Evolutionary conservation across 257 asterid species (phyloP).

Genomic region (Scutellaria baicalensis): DNA sequence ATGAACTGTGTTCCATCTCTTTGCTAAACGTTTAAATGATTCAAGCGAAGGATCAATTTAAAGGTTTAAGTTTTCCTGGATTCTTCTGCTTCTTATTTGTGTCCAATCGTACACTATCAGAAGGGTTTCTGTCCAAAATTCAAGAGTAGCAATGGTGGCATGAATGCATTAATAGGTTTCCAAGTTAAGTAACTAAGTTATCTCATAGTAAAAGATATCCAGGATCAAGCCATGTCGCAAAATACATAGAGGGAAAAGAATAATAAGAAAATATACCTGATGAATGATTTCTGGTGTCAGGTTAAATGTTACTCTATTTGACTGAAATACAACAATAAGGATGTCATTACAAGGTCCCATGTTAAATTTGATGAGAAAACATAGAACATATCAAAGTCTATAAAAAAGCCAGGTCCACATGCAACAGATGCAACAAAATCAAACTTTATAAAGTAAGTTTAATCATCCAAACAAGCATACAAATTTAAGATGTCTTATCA

Average conservation of each 20-base stretch:
- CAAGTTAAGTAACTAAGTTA: neutral
- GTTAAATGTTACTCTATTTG: constrained; percentile 93
- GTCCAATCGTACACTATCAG: neutral
- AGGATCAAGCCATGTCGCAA: constrained; percentile 5
- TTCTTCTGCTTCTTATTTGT: neutral
- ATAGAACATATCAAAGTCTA: neutral
- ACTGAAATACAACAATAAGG: constrained; percentile 45
- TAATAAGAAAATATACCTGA: constrained; percentile 50
- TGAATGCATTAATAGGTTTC: neutral
- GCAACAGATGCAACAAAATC: neutral
- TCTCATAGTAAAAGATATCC: neutral
- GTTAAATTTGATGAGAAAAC: constrained; percentile 3
- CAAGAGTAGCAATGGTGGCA: neutral
- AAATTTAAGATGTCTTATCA: neutral
- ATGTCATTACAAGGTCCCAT: constrained; percentile 15
- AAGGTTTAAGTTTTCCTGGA: neutral
- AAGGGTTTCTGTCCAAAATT: neutral
- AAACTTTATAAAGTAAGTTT: neutral
- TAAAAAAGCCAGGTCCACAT: neutral
- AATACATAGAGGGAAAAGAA: neutral
- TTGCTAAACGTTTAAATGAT: neutral
- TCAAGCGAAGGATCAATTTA: neutral
- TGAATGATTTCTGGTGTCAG: constrained; percentile 96
- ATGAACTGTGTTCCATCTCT: neutral
- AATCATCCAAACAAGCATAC: neutral